Evolutionary conservation across 495 filamentous ascomycete genomes (phyloP).

Genomic region (Bryoglossum gracile): DNA sequence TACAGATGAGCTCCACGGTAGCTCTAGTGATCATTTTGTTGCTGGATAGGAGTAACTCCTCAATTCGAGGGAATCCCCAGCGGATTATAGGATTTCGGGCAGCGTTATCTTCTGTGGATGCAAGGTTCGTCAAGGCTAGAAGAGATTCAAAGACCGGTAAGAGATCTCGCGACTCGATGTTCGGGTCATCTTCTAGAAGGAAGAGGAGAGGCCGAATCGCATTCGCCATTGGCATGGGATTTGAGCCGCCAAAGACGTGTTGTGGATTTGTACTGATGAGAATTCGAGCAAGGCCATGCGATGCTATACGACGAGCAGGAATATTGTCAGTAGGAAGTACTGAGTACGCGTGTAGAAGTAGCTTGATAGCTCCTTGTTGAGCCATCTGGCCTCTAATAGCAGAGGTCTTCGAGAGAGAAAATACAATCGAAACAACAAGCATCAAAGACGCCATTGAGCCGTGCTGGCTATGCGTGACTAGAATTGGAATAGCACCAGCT

Average conservation of each 20-base stretch:
- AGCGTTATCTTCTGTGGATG: constrained; percentile 62
- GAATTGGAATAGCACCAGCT: constrained; percentile 62
- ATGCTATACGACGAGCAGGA: constrained; percentile 52
- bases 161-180: constrained; percentile 53
- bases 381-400: constrained; percentile 69
- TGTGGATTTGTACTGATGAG: constrained; percentile 82
- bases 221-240: constrained; percentile 61
- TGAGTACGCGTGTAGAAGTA: constrained; percentile 62
- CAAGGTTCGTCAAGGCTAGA: constrained; percentile 88
- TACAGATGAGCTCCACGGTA: constrained; percentile 83
- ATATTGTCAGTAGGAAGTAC: constrained; percentile 46
- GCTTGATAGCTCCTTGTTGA: constrained; percentile 84
- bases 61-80: constrained; percentile 61
- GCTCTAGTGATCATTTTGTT: constrained; percentile 76
- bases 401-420: constrained; percentile 63
- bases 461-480: constrained; percentile 63
- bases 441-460: constrained; percentile 56
- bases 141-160: constrained; percentile 84
- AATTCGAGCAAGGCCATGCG: constrained; percentile 86
- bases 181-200: constrained; percentile 59
- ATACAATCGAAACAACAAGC: constrained; percentile 66
- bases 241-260: constrained; percentile 74
- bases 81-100: constrained; percentile 66
- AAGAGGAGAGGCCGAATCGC: constrained; percentile 72
- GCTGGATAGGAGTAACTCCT: constrained; percentile 72